Evolutionary conservation across 1,139 yeast genomes (phyloP), one percentile per base, ranked within the genome.

Genomic region (Geotrichum reessii): DNA sequence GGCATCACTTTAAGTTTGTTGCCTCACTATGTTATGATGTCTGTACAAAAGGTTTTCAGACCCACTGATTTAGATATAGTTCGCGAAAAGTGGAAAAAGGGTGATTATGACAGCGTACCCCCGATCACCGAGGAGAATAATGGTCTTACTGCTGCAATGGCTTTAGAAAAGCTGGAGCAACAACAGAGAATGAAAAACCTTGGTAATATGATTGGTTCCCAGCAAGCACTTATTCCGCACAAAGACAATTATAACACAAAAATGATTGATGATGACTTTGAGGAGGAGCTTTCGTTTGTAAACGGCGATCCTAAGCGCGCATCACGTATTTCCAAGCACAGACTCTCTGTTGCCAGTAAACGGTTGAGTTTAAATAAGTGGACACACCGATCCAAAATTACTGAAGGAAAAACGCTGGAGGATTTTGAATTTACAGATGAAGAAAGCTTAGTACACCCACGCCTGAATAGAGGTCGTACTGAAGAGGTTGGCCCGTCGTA

Each of bases 61-160:
- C 99, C 99, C 11, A 76, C 76, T 57, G 98, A 93, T 71, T 77
- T 87, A 59, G 98, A 93, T 69, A 85, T 93, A 63, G 81, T 93
- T 61, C 79, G 99, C 64, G 98, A 93, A 74, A 82, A 63, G 52
- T 64, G 66, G 56, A 53, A 55, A 11, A 46, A 57, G 14, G 71
- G 71, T 22, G 55, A 57, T 19, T 67, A 64, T 25, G 66, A 66
- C 46, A 40, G 47, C 21, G 55, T 61, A 2, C 62, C 60, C 11
- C 44, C 59, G 6, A 55, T 53, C 42, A 22, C 53, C 21, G 61
- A 59, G 37, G 58, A 57, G n/a, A 55, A 59, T 37, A 28, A 49
- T 48, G 63, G 61, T 24, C 60, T 60, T 22, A 61, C 59, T 19
- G 61, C 61, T 31, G 57, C 56, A 2, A 37, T 37, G 14, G 55